Conservation (phyloP, 495 filamentous ascomycete genomes). For the Aspergillus coremiiformis region DNA sequence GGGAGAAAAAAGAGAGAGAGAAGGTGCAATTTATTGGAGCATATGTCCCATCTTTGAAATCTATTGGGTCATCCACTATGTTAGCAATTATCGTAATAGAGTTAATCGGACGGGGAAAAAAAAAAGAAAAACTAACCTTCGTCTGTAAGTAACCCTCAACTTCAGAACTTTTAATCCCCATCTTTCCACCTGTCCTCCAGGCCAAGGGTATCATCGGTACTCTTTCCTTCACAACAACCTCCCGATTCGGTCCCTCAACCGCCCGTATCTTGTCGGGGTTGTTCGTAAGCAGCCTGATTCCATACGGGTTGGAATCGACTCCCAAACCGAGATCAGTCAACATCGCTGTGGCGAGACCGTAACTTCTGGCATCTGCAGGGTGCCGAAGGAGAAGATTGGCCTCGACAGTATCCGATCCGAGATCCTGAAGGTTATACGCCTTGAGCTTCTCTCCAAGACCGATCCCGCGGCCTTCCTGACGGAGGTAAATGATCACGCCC, state of each 20-base stretch:
- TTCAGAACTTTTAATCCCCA: conserved; percentile 77
- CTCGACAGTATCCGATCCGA: conserved; percentile 92
- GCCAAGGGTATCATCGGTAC: conserved; percentile 94
- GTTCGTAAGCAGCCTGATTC: conserved; percentile 86
- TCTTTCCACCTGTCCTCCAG: conserved; percentile 74
- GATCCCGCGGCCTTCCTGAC: conserved; percentile 94
- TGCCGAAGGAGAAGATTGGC: conserved; percentile 88
- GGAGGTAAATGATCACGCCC: conserved; percentile 88
- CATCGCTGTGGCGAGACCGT: conserved; percentile 92
- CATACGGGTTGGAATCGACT: conserved; percentile 48
- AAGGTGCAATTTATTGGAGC: conserved; percentile 35
- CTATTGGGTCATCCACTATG: conserved; percentile 19
- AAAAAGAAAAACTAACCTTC: conserved; percentile 53
- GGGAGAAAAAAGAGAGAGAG: conserved; percentile 1
- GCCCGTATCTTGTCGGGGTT: conserved; percentile 96
- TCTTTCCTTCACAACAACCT: conserved; percentile 80
- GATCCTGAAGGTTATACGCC: conserved; percentile 94
- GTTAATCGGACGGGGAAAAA: too few species aligned
- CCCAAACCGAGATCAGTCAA: conserved; percentile 73
- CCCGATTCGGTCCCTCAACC: conserved; percentile 82
- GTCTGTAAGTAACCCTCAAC: conserved; percentile 89
- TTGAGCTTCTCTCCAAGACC: conserved; percentile 93
- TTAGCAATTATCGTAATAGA: conserved; percentile 1
- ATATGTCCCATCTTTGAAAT: conserved; percentile 70
- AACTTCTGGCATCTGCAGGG: conserved; percentile 88